These are phyloP conservation scores for Penicillium sp. DNA, from an alignment of 2,329 filamentous ascomycete genomes.

Conservation along the genomic window DNA sequence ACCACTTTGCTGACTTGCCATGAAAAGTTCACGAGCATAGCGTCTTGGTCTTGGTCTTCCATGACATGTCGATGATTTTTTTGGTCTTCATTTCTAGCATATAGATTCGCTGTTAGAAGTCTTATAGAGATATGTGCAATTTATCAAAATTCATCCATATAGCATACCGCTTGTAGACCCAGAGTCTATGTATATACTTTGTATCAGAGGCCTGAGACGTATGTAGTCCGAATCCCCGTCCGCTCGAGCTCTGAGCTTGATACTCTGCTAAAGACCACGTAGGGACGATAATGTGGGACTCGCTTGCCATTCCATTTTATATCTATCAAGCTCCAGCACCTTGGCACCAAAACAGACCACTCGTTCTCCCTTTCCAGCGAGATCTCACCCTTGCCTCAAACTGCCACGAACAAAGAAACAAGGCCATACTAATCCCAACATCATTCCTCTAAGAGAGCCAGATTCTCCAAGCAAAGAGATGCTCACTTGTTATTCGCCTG, in stretches of 20 bases:
- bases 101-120: not conserved
- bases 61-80: not conserved
- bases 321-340: not conserved
- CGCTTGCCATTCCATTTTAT: not conserved
- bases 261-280: too few relatives aligned
- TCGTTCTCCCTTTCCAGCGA: not conserved
- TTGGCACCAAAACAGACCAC: not conserved
- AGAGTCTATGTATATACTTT: too few relatives aligned
- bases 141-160: not conserved
- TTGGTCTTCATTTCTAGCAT: not conserved
- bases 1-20: not conserved
- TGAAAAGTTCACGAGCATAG: constrained; percentile 5
- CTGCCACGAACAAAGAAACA: too few relatives aligned
- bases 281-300: too few relatives aligned
- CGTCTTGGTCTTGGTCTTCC: constrained; percentile 5
- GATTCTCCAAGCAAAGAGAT: too few relatives aligned
- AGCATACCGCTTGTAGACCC: not conserved
- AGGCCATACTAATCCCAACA: too few relatives aligned
- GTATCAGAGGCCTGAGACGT: not conserved
- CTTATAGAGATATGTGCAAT: not conserved
- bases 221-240: not conserved
- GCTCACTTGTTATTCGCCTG: too few relatives aligned
- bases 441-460: too few relatives aligned
- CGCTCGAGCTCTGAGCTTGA: not conserved
- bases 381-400: too few relatives aligned